Percentiles rank a stretch among this genome's conserved stretches.
Conservation (phyloP, 768 basidiomycete species). For the Psilocybe subaeruginosa region DNA sequence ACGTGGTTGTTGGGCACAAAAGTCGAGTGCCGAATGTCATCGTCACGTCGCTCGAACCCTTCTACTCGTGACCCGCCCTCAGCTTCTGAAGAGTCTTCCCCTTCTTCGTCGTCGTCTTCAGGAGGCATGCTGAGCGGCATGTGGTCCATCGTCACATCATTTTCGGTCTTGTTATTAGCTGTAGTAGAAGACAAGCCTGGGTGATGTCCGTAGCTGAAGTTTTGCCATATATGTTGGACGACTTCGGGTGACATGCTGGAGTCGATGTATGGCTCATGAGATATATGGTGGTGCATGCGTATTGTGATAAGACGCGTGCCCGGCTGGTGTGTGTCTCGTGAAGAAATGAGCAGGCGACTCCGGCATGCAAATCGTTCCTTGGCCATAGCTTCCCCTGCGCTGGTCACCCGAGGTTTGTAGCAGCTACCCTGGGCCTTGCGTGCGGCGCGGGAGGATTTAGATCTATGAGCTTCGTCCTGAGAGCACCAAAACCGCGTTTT, state of each 20-base stretch:
- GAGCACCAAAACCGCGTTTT: constrained; percentile 57
- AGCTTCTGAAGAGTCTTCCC: constrained; percentile 5
- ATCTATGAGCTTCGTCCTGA: constrained; percentile 48
- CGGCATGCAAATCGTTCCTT: constrained; percentile 47
- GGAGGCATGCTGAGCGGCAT: neutral
- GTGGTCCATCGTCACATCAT: neutral
- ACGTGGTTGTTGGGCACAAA: neutral
- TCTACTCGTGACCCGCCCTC: neutral
- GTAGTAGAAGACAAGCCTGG: neutral
- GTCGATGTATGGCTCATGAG: constrained; percentile 47
- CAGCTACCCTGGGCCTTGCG: constrained; percentile 27
- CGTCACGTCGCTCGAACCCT: neutral
- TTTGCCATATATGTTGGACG: constrained; percentile 36
- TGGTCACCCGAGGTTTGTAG: constrained; percentile 38
- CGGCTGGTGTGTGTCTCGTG: constrained; percentile 33
- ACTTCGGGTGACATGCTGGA: constrained; percentile 39
- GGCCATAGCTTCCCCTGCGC: constrained; percentile 39
- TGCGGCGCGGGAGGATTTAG: constrained; percentile 36
- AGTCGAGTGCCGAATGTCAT: neutral
- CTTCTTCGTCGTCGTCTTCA: neutral
- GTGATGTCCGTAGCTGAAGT: constrained; percentile 26
- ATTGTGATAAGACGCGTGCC: constrained; percentile 35
- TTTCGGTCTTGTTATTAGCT: neutral
- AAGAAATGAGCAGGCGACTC: constrained; percentile 49
- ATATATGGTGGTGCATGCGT: constrained; percentile 46